phyloP scores from a whole-genome alignment of 805 yeast species.

The Schwanniomyces occidentalis region DNA sequence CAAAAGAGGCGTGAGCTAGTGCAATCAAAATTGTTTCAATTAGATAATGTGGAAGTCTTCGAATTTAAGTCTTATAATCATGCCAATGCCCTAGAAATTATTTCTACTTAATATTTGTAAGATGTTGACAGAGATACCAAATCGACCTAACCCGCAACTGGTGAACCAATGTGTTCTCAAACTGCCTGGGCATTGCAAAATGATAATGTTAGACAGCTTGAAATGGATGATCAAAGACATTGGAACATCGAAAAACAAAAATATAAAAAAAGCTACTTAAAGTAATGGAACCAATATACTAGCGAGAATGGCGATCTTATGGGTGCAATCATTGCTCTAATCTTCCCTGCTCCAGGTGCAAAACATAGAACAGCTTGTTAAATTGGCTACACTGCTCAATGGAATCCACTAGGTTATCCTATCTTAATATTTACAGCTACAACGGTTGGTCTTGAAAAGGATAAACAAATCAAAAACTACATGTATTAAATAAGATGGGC shows the following conservation, averaged over 20 bases:
- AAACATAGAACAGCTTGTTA: slow-evolving; percentile 32
- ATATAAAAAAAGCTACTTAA: slow-evolving; percentile 36
- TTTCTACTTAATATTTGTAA: background rate
- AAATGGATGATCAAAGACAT: slow-evolving; percentile 32
- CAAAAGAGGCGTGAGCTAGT: slow-evolving; percentile 43
- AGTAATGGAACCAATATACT: slow-evolving; percentile 23
- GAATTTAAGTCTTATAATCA: background rate
- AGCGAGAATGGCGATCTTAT: slow-evolving; percentile 44
- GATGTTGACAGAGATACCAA: slow-evolving; percentile 40
- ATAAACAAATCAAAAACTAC: slow-evolving; percentile 7
- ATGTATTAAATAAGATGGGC: slow-evolving; percentile 14
- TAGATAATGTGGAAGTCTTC: slow-evolving; percentile 50
- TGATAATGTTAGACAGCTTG: slow-evolving; percentile 18
- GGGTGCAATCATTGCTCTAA: slow-evolving; percentile 31
- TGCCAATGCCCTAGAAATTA: slow-evolving; percentile 1
- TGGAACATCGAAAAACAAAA: slow-evolving; percentile 40
- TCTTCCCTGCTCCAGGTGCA: slow-evolving; percentile 40
- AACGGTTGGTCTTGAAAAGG: slow-evolving; percentile 14
- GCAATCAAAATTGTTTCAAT: slow-evolving; percentile 20
- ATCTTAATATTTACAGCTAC: slow-evolving; percentile 24
- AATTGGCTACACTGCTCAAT: slow-evolving; percentile 49
- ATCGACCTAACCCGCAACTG: slow-evolving; percentile 28
- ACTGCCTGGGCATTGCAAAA: slow-evolving; percentile 3
- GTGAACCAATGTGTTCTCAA: slow-evolving; percentile 35
- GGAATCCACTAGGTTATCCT: slow-evolving; percentile 25